A percentile compares a stretch with the other conserved stretches of the same genome.
Conservation (phyloP, 2,329 filamentous ascomycete genomes). For the Hymenoscyphus repandus region DNA sequence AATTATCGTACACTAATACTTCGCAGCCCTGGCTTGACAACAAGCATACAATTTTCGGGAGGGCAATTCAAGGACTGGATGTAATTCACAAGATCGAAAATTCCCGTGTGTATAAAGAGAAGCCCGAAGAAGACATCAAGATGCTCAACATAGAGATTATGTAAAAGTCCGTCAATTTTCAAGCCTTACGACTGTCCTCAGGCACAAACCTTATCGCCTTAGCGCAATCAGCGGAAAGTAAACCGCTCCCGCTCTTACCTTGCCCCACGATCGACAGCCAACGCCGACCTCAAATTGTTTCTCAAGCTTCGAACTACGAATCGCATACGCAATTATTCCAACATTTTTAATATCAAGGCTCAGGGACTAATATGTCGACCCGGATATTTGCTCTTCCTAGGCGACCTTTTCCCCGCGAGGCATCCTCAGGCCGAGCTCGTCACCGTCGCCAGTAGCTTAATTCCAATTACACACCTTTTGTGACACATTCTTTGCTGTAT, state of each 20-base stretch:
- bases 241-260: not conserved
- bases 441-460: too few relatives aligned
- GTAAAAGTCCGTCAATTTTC: constrained; percentile 12
- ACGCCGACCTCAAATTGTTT: not conserved
- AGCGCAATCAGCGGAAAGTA: constrained; percentile 2
- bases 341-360: too few relatives aligned
- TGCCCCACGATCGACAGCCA: not conserved
- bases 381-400: not conserved
- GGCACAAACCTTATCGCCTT: constrained; percentile 4
- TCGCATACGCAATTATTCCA: too few relatives aligned
- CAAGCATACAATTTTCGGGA: constrained; percentile 94
- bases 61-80: constrained; percentile 84
- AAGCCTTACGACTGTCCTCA: not conserved
- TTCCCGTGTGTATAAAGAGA: constrained; percentile 77
- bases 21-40: constrained; percentile 80
- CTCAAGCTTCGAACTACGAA: not conserved
- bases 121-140: constrained; percentile 95
- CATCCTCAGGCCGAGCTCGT: too few relatives aligned
- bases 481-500: not conserved
- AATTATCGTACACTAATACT: constrained; percentile 10
- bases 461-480: not conserved
- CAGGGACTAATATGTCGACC: too few relatives aligned
- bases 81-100: constrained; percentile 97
- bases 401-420: too few relatives aligned
- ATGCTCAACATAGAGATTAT: constrained; percentile 72